Evolutionary conservation across 495 filamentous ascomycete species (phyloP).

Genomic region (Podospora comata): DNA sequence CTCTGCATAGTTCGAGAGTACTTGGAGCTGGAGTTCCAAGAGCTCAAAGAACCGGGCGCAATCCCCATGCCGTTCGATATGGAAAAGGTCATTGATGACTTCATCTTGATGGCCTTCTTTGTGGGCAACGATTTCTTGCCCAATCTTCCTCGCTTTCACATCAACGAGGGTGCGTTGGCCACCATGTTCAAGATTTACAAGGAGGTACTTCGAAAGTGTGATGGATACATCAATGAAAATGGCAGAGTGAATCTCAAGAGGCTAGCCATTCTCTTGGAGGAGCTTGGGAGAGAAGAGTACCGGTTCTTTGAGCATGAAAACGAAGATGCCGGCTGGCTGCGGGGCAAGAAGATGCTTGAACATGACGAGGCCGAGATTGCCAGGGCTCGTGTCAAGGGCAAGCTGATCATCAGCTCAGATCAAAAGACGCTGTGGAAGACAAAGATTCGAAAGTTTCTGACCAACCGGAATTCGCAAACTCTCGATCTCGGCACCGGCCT

Average conservation of each 20-base stretch:
- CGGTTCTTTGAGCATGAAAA: conserved; percentile 88
- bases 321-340: conserved; percentile 87
- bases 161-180: conserved; percentile 94
- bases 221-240: conserved; percentile 94
- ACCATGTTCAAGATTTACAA: conserved; percentile 99
- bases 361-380: conserved; percentile 50
- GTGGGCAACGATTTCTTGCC: conserved; percentile 99
- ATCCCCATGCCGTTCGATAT: conserved; percentile 83
- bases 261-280: conserved; percentile 73
- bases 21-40: conserved; percentile 93
- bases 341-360: conserved; percentile 66
- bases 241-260: conserved; percentile 85
- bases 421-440: conserved; percentile 80
- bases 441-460: conserved; percentile 74
- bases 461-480: conserved; percentile 49
- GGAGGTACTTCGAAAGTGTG: conserved; percentile 75
- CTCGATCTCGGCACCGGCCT: conserved; percentile 73
- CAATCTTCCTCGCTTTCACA: conserved; percentile 92
- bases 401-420: conserved; percentile 69
- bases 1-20: conserved; percentile 97
- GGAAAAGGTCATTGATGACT: conserved; percentile 97
- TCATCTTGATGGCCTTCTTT: conserved; percentile 99
- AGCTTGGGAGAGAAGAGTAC: conserved; percentile 76
- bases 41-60: conserved; percentile 72
- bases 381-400: conserved; percentile 55